Evolutionary conservation across 108 stramenopile species (phyloP).

Genomic region (Fistulifera solaris): DNA sequence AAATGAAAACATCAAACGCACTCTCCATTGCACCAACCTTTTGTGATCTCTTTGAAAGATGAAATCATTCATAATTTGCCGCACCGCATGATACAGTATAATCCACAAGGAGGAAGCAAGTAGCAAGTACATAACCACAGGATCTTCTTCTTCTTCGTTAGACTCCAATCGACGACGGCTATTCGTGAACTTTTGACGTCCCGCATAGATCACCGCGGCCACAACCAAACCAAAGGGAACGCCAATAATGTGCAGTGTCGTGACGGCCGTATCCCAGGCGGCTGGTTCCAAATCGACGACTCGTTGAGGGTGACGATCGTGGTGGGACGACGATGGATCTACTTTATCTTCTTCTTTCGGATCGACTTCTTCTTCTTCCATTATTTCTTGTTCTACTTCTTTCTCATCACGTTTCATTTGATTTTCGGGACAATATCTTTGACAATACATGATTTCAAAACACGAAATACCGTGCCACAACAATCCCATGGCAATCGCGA

Average conservation of each 20-base stretch:
- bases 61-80: not conserved
- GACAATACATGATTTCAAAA: constrained; percentile 10
- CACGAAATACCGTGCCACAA: not conserved
- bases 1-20: not conserved
- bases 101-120: not conserved
- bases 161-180: too few species aligned
- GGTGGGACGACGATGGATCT: not conserved
- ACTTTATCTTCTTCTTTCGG: not conserved
- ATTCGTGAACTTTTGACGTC: constrained; percentile 14
- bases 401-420: too few species aligned
- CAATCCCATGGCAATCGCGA: not conserved
- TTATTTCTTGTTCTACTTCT: too few species aligned
- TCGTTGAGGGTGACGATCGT: not conserved
- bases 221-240: constrained; percentile 8
- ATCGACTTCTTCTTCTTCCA: too few species aligned
- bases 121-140: not conserved
- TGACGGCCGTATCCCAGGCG: not conserved
- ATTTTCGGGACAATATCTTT: not conserved
- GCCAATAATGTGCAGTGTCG: too few species aligned
- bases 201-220: constrained; percentile 18
- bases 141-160: too few species aligned
- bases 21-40: not conserved
- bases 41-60: constrained; percentile 4
- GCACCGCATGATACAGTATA: not conserved
- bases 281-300: not conserved